Evolutionary conservation across 139 green algal genomes (phyloP).

Genomic region (Astrephomene gubernaculifera): DNA sequence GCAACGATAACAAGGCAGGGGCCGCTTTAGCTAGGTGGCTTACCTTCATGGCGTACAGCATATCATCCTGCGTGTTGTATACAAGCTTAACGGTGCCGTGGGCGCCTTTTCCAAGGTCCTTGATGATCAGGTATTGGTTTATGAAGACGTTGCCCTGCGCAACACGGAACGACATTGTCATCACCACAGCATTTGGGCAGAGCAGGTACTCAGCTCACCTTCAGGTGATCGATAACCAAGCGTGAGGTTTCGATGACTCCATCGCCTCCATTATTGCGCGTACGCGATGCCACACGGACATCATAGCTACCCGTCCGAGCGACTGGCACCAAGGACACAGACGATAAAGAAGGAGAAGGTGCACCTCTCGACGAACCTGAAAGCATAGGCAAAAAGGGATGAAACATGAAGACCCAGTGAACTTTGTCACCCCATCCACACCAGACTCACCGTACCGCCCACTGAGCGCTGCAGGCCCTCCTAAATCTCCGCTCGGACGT

Average conservation of each 20-base stretch:
- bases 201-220: conserved; percentile 20
- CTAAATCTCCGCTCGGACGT: conserved; percentile 10
- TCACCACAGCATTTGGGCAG: background rate
- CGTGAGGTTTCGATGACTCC: conserved; percentile 43
- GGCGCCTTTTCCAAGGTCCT: conserved; percentile 79
- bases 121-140: conserved; percentile 88
- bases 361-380: conserved; percentile 36
- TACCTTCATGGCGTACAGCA: conserved; percentile 87
- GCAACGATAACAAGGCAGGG: background rate
- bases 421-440: background rate
- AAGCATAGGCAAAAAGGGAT: background rate
- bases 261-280: conserved; percentile 27
- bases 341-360: conserved; percentile 26
- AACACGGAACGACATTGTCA: background rate
- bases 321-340: conserved; percentile 36
- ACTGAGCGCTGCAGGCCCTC: background rate
- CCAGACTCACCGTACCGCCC: conserved; percentile 18
- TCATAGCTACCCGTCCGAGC: conserved; percentile 39
- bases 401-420: background rate
- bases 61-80: conserved; percentile 78
- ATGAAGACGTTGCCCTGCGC: conserved; percentile 76
- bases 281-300: conserved; percentile 37
- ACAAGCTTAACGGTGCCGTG: conserved; percentile 86
- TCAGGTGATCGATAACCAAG: conserved; percentile 39
- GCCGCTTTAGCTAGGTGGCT: conserved; percentile 7